A percentile compares a stretch with the other conserved stretches of the same genome.
phyloP scores from a whole-genome alignment of 805 yeast genomes.

The Spathaspora passalidarum region DNA sequence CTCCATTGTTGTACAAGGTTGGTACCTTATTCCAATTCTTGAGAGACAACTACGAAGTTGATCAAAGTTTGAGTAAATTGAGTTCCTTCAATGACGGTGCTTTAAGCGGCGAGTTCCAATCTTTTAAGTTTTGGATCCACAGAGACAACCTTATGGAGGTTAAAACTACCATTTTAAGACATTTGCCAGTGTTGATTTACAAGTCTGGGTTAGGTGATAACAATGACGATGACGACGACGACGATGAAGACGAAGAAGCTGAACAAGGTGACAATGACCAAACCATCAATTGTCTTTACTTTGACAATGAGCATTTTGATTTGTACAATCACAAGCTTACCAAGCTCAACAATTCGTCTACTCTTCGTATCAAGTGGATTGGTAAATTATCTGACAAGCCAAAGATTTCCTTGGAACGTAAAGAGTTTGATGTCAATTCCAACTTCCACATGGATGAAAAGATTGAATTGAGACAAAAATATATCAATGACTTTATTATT shows the following conservation, averaged over 20 bases:
- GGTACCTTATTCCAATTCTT: conserved; percentile 78
- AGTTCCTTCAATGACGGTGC: conserved; percentile 45
- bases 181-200: conserved; percentile 87
- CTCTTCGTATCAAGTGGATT: conserved; percentile 86
- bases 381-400: conserved; percentile 78
- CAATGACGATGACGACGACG: conserved; percentile 48
- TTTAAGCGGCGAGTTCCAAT: conserved; percentile 44
- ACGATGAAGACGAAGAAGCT: conserved; percentile 50
- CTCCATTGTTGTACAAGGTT: conserved; percentile 81
- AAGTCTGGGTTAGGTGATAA: conserved; percentile 25
- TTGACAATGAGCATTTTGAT: conserved; percentile 81
- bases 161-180: conserved; percentile 90
- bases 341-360: conserved; percentile 66
- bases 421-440: conserved; percentile 54
- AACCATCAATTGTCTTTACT: conserved; percentile 78
- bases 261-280: conserved; percentile 47
- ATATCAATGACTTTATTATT: conserved; percentile 67
- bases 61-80: conserved; percentile 46
- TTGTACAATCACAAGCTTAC: conserved; percentile 81
- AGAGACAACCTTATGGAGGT: conserved; percentile 94
- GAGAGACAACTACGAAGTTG: conserved; percentile 64
- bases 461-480: conserved; percentile 74
- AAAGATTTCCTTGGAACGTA: conserved; percentile 78
- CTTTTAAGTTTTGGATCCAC: conserved; percentile 92
- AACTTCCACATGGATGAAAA: conserved; percentile 60